phyloP scores from a whole-genome alignment of 768 basidiomycete genomes.

The Hericium alpestre region DNA sequence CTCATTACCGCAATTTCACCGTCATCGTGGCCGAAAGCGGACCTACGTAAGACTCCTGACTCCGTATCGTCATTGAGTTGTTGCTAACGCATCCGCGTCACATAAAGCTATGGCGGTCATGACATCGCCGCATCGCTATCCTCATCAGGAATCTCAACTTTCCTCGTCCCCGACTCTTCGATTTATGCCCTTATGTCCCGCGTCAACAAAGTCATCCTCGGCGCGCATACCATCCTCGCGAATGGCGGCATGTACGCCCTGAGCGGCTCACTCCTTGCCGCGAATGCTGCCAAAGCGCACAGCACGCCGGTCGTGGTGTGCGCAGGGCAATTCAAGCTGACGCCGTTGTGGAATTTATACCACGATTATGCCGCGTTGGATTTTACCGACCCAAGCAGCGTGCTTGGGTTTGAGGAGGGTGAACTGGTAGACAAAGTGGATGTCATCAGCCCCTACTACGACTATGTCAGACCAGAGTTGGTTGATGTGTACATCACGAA shows the following conservation, averaged over 20 bases:
- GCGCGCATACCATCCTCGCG: slow-evolving; percentile 91
- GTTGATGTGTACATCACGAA: slow-evolving; percentile 94
- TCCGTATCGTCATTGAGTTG: background rate
- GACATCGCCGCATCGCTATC: slow-evolving; percentile 78
- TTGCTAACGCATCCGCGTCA: background rate
- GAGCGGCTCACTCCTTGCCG: slow-evolving; percentile 75
- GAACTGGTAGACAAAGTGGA: slow-evolving; percentile 79
- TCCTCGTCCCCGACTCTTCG: slow-evolving; percentile 93
- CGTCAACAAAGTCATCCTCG: slow-evolving; percentile 92
- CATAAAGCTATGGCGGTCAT: slow-evolving; percentile 60
- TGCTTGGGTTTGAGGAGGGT: slow-evolving; percentile 67
- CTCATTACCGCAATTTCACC: slow-evolving; percentile 84
- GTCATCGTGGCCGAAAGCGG: slow-evolving; percentile 95
- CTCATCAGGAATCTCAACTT: slow-evolving; percentile 78
- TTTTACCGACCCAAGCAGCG: slow-evolving; percentile 61
- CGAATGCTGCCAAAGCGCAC: slow-evolving; percentile 80
- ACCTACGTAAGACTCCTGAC: slow-evolving; percentile 56
- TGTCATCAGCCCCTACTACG: slow-evolving; percentile 92
- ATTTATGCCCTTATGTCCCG: slow-evolving; percentile 94
- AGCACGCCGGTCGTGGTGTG: slow-evolving; percentile 89
- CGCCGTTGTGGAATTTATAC: slow-evolving; percentile 82
- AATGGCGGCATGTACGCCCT: slow-evolving; percentile 94
- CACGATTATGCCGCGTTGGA: slow-evolving; percentile 79
- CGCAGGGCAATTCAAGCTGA: slow-evolving; percentile 93
- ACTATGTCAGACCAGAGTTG: slow-evolving; percentile 88